Percentiles rank a stretch among this genome's conserved stretches.
Conservation (phyloP, 2,329 filamentous ascomycete genomes). For the Aspergillus japonicus region DNA sequence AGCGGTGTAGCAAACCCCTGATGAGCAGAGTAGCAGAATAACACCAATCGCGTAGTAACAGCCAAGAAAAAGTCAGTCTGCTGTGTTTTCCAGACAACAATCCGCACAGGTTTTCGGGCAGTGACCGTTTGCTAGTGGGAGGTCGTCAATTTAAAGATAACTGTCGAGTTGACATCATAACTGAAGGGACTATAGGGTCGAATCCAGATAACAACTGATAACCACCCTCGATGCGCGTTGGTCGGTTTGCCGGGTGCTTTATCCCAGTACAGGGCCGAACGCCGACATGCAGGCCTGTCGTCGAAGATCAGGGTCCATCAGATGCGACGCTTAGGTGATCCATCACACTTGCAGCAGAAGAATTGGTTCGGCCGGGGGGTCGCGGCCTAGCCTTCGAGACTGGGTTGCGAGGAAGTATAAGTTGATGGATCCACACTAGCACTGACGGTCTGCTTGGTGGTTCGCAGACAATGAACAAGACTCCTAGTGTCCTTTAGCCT, state of each 20-base stretch:
- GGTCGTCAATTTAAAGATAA: background rate
- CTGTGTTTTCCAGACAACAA: background rate
- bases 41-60: background rate
- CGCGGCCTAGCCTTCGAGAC: too few relatives aligned
- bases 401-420: background rate
- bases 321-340: background rate
- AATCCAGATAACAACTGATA: background rate
- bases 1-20: background rate
- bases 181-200: background rate
- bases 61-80: background rate
- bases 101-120: too few relatives aligned
- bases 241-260: background rate
- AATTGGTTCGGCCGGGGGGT: too few relatives aligned
- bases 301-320: background rate
- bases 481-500: background rate
- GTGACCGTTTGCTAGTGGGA: background rate
- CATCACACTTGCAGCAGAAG: background rate
- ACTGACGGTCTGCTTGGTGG: background rate
- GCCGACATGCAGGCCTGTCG: background rate
- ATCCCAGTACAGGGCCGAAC: background rate
- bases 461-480: too few relatives aligned
- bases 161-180: background rate
- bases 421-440: background rate
- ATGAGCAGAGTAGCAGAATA: background rate
- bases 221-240: background rate